Evolutionary conservation across 768 basidiomycete genomes (phyloP).

Genomic region (Phylloporus scabripes): DNA sequence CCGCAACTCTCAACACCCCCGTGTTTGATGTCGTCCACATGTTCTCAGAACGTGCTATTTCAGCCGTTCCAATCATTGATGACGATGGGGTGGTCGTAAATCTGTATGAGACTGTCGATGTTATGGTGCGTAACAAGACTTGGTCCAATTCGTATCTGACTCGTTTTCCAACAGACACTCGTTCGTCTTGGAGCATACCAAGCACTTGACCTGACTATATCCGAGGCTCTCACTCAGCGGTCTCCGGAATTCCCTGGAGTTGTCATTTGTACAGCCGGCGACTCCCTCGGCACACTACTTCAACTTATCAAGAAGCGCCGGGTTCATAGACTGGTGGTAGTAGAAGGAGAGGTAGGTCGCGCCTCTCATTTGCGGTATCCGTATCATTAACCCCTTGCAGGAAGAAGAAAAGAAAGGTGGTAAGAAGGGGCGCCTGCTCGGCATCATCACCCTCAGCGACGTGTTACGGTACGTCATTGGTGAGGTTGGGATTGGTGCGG

Average conservation of each 20-base stretch:
- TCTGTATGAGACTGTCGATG: constrained; percentile 97
- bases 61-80: constrained; percentile 95
- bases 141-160: constrained; percentile 3
- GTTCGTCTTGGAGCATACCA: constrained; percentile 93
- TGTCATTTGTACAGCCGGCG: constrained; percentile 88
- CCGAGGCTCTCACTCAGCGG: constrained; percentile 86
- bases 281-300: constrained; percentile 86
- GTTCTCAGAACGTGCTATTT: constrained; percentile 94
- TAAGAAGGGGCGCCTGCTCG: constrained; percentile 76
- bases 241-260: constrained; percentile 96
- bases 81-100: constrained; percentile 90
- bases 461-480: constrained; percentile 81
- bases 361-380: not conserved
- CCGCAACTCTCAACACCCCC: constrained; percentile 83
- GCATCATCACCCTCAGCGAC: constrained; percentile 85
- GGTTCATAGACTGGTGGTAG: constrained; percentile 92
- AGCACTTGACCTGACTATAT: constrained; percentile 90
- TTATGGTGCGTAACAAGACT: constrained; percentile 56
- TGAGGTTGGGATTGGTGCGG: constrained; percentile 46
- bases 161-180: constrained; percentile 57
- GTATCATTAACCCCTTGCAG: constrained; percentile 32
- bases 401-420: constrained; percentile 78
- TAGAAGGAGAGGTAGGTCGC: constrained; percentile 74
- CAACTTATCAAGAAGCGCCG: constrained; percentile 89
- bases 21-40: constrained; percentile 99